Evolutionary conservation across 345 rosid species (phyloP).

Genomic region (Luvunga scandens): DNA sequence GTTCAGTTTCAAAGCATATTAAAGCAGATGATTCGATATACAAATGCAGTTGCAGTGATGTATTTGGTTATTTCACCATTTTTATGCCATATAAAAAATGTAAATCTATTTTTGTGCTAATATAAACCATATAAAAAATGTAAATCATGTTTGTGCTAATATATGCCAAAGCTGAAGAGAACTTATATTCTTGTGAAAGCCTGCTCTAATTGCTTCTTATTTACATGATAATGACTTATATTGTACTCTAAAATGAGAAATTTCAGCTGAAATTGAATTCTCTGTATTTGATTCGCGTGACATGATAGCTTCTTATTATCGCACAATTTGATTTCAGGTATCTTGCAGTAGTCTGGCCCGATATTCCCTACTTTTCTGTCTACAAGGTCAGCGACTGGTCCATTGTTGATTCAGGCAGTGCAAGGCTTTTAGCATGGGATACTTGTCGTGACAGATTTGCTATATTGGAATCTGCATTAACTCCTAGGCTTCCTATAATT

Average conservation of each 20-base stretch:
- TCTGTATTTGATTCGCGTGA: not conserved
- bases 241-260: not conserved
- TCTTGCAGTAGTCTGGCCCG: constrained; percentile 97
- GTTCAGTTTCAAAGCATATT: not conserved
- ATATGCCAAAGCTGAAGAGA: not conserved
- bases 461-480: constrained; percentile 73
- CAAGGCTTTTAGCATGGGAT: constrained; percentile 97
- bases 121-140: too few relatives aligned
- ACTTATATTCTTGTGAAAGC: not conserved
- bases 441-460: constrained; percentile 93
- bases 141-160: not conserved
- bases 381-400: constrained; percentile 98
- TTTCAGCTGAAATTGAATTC: constrained; percentile 1
- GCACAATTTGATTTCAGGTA: constrained; percentile 61
- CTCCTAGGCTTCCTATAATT: constrained; percentile 82
- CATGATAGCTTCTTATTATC: constrained; percentile 12
- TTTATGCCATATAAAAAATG: not conserved
- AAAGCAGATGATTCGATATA: constrained; percentile 10
- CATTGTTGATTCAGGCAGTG: constrained; percentile 95
- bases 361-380: constrained; percentile 87
- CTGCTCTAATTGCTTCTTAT: constrained; percentile 5
- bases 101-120: too few relatives aligned
- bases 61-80: not conserved
- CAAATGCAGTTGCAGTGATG: constrained; percentile 5
- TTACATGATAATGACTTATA: constrained; percentile 1